Percentiles rank a stretch among this genome's conserved stretches.
Conservation (phyloP, 306 rosid genomes). For the Calophaca sinica region DNA sequence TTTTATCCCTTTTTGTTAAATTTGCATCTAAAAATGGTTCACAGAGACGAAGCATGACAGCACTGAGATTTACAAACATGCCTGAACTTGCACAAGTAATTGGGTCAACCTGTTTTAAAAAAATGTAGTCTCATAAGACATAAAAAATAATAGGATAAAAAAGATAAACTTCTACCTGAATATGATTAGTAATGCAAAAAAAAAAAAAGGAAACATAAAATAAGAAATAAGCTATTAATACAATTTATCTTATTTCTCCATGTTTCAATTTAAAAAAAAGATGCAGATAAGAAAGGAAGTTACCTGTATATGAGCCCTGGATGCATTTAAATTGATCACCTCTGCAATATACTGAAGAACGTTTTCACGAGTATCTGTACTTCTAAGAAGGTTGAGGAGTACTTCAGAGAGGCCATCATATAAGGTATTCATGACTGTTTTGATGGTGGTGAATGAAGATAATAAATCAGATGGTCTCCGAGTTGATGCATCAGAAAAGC, state of each 20-base stretch:
- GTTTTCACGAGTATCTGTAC: conserved; percentile 81
- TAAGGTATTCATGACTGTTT: conserved; percentile 79
- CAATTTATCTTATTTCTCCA: conserved; percentile 20
- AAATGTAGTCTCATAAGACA: conserved; percentile 14
- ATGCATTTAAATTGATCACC: conserved; percentile 91
- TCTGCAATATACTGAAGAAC: conserved; percentile 93
- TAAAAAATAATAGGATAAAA: conserved; percentile 11
- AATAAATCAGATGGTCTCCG: conserved; percentile 82
- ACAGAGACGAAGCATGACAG: conserved; percentile 93
- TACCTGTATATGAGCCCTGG: conserved; percentile 98
- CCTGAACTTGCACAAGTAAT: conserved; percentile 97
- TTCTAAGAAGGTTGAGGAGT: conserved; percentile 80
- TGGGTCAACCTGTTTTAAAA: conserved; percentile 77
- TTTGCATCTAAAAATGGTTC: conserved; percentile 95
- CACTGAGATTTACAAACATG: conserved; percentile 97
- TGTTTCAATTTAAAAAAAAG: background rate
- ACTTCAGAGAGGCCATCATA: conserved; percentile 85
- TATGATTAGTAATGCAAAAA: conserved; percentile 10
- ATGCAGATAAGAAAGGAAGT: conserved; percentile 26
- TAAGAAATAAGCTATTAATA: background rate
- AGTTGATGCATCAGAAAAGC: conserved; percentile 91
- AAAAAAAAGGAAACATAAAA: background rate
- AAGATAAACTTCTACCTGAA: conserved; percentile 11
- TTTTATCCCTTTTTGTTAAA: conserved; percentile 84
- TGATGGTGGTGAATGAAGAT: conserved; percentile 85